Percentiles rank a stretch among this genome's conserved stretches.
Evolutionary conservation across 176 grass and related monocot genomes (phyloP).

Genomic region (Eleusine coracana): DNA sequence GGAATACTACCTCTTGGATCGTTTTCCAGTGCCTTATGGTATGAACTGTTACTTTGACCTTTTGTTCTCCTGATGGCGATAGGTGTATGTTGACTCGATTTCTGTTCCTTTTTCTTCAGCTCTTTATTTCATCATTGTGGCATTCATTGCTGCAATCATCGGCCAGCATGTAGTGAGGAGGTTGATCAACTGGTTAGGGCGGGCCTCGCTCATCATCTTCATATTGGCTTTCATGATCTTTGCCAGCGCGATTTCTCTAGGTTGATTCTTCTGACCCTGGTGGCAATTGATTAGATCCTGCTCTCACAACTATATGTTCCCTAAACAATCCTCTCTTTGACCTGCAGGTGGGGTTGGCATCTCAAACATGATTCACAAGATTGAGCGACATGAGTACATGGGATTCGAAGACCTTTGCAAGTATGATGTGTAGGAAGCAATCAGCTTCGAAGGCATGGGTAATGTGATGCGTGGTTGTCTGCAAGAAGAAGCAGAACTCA

Average conservation of each 20-base stretch:
- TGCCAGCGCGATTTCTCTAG: slow-evolving; percentile 79
- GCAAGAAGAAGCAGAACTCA: not conserved
- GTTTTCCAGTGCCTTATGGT: slow-evolving; percentile 89
- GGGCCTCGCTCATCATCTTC: slow-evolving; percentile 41
- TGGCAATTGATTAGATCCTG: not conserved
- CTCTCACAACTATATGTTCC: not conserved
- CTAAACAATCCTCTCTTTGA: not conserved
- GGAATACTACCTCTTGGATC: slow-evolving; percentile 87
- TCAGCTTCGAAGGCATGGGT: slow-evolving; percentile 1
- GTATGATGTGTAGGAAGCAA: slow-evolving; percentile 52
- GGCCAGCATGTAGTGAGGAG: slow-evolving; percentile 79
- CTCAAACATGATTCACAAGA: slow-evolving; percentile 74
- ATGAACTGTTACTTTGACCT: not conserved
- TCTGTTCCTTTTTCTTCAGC: slow-evolving; percentile 47
- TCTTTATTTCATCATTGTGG: slow-evolving; percentile 57
- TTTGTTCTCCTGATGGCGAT: not conserved
- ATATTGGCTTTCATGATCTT: slow-evolving; percentile 88
- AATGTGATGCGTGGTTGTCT: not conserved
- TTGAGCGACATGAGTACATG: slow-evolving; percentile 73
- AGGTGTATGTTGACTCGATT: slow-evolving; percentile 30
- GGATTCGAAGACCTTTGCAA: slow-evolving; percentile 91
- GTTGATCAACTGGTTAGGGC: slow-evolving; percentile 68
- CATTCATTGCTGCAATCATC: slow-evolving; percentile 68
- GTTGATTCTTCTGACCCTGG: slow-evolving; percentile 37
- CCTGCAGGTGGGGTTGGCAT: slow-evolving; percentile 81